Evolutionary conservation across 1,284 basidiomycete genomes (phyloP), one percentile per base, ranked within the genome.

Genomic region (Malassezia obtusa): DNA sequence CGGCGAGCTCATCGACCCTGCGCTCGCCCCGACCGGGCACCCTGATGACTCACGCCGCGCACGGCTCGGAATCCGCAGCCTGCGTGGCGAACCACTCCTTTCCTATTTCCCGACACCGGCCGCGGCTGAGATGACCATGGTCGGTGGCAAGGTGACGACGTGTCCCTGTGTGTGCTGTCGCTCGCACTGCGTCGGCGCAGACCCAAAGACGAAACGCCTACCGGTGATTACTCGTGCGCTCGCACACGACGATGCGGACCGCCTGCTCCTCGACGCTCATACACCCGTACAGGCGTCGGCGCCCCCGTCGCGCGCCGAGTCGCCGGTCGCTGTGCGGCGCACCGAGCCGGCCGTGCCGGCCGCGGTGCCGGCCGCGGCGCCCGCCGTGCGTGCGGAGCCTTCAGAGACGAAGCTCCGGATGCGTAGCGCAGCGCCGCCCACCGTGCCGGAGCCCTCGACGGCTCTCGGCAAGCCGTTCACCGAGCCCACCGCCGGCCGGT

Each of bases 121-220:
- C 6, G 36, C 33, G 22, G 53, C 53, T 12, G 44, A 45, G 26
- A 36, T 44, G 22, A 35, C 28, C 25, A 8, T 21, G 12, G 44
- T 56, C 17, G 30, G 36, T 9, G 48, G 48, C 32, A 14, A 10
- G 1, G 26, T 28, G 22, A 50, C 53, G 2, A 50, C 53, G 5
- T 56, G 53, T 28, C 53, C 53, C 10, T 56, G 53, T 21, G 53
- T 56, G 7, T 56, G 53, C 24, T 56, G 53, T 43, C 48, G 53
- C 22, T 43, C 38, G 24, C 41, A 49, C 14, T 56, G 53, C 30
- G 10, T 15, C 10, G 53, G 53, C 19, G 53, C 53, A 2, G 49
- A 56, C 28, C 53, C 53, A 7, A 11, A n/a, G 11, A 56, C 53
- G 1, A 25, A 32, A 21, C 41, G 37, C 4, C 43, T 56, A 10